Base-by-base conservation (phyloP, 2,329 filamentous ascomycete genomes). In the Penicillium sp. region DNA sequence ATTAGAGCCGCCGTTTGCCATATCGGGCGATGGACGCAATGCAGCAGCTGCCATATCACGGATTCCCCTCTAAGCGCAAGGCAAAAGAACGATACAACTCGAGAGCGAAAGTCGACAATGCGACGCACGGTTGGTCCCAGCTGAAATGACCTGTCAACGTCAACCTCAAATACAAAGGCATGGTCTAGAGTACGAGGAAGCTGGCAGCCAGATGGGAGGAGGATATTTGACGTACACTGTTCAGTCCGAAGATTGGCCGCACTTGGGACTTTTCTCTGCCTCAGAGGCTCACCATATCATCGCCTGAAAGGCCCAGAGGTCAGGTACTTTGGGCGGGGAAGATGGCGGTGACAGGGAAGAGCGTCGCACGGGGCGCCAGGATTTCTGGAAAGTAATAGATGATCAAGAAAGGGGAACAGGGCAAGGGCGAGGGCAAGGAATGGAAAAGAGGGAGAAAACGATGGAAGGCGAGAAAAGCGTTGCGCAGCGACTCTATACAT, bases 11-110 rank as follows among this genome's bases (percentile, higher is more conserved):
- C 50, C 55, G 42, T 60, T 63, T 45, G 61, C 57, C 36, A 57
- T 53, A 24, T 63, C 59, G 10, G 61, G 54, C 26, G 57, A 58
- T 49, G 24, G 45, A 31, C 54, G 59, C 47, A 59, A 59, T 48
- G 53, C 45, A 13, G 34, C 36, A 13, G 57, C 45, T 5, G 56
- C 60, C 61, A 64, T 64, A 18, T 44, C 36, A 5, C 13, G 9
- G n/a, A 3, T 38, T 12, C 42, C 6, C 34, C 29, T 21, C 24
- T 21, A 28, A 28, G 3, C 21, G 7, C 21, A 4, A 8, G 43
- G 9, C 12, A 13, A 15, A 41, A 2, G 36, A 24, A 24, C 18
- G 41, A 23, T 39, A 12, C 45, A 12, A 18, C 23, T 23, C 7
- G 42, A 29, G 31, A 45, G 49, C 23, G 15, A 24, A 42, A 41